These are phyloP conservation scores for Russula sp. DNA, from an alignment of 768 basidiomycete species.

Conservation along the genomic window DNA sequence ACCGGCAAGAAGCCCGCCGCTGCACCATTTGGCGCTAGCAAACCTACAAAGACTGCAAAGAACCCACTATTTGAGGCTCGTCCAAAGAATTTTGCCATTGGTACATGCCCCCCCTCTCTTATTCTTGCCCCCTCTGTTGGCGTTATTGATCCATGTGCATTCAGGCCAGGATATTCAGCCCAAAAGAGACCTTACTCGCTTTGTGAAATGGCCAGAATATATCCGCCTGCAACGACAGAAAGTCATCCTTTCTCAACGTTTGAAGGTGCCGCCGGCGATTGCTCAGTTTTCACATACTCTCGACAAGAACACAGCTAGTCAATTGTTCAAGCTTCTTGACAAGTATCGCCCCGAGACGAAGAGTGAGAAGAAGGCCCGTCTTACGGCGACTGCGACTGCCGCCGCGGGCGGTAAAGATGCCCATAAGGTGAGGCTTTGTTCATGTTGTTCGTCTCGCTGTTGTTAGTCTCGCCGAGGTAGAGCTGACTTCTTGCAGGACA, in stretches of 20 bases:
- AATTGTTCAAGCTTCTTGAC: constrained; percentile 96
- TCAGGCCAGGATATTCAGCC: constrained; percentile 91
- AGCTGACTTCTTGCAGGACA: constrained; percentile 39
- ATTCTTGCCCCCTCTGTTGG: background rate
- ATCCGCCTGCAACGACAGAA: constrained; percentile 97
- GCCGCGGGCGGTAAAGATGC: constrained; percentile 74
- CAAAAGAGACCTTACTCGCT: constrained; percentile 85
- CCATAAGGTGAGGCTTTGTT: constrained; percentile 37
- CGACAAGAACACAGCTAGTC: constrained; percentile 99
- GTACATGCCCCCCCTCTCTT: constrained; percentile 36
- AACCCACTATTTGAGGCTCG: constrained; percentile 93
- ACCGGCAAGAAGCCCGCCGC: constrained; percentile 79
- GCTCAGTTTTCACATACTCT: constrained; percentile 96
- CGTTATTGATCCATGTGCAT: background rate
- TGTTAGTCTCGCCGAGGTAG: background rate
- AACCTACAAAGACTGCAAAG: constrained; percentile 68
- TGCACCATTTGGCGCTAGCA: constrained; percentile 75
- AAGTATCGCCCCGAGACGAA: constrained; percentile 93
- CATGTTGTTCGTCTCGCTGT: too few relatives aligned
- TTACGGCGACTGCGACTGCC: constrained; percentile 67
- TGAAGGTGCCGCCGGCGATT: constrained; percentile 97
- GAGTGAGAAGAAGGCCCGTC: constrained; percentile 95
- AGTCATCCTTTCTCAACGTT: constrained; percentile 94
- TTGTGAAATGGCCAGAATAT: constrained; percentile 99
- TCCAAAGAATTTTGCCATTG: constrained; percentile 93